Conservation (phyloP, 441 rosid species). For the Biscutella auriculata region DNA sequence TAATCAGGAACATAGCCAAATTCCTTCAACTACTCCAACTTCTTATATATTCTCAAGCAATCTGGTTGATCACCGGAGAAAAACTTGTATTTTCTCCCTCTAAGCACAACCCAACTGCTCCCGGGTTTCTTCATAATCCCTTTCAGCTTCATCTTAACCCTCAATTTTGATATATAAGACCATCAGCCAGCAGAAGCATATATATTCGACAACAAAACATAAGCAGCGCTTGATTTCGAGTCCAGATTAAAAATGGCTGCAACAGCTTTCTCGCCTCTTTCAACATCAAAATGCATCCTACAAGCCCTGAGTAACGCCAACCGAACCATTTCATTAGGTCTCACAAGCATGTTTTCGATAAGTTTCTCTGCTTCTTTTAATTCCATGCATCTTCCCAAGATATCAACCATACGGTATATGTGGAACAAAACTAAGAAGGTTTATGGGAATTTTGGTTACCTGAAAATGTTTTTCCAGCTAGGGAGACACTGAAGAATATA, state of each 20-base stretch:
- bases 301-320: conserved; percentile 50
- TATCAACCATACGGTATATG: conserved; percentile 49
- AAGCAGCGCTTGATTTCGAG: conserved; percentile 33
- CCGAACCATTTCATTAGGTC: conserved; percentile 40
- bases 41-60: conserved; percentile 27
- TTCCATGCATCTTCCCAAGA: conserved; percentile 40
- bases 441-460: too few species aligned
- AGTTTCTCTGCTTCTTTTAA: conserved; percentile 46
- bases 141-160: conserved; percentile 35
- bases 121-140: conserved; percentile 41
- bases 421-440: too few species aligned
- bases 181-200: conserved; percentile 49
- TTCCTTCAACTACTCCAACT: conserved; percentile 43
- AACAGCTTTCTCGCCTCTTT: conserved; percentile 41
- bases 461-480: too few species aligned
- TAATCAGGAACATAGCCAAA: conserved; percentile 47
- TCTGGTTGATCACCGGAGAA: conserved; percentile 47
- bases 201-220: conserved; percentile 40
- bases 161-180: conserved; percentile 33
- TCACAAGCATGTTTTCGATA: conserved; percentile 26
- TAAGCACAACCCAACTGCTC: conserved; percentile 50
- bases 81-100: conserved; percentile 45
- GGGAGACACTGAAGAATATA: too few species aligned
- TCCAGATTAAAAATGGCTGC: conserved; percentile 27
- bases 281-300: conserved; percentile 32